Evolutionary conservation across 2,329 filamentous ascomycete species (phyloP).

Genomic region (Laburnicola sp.): DNA sequence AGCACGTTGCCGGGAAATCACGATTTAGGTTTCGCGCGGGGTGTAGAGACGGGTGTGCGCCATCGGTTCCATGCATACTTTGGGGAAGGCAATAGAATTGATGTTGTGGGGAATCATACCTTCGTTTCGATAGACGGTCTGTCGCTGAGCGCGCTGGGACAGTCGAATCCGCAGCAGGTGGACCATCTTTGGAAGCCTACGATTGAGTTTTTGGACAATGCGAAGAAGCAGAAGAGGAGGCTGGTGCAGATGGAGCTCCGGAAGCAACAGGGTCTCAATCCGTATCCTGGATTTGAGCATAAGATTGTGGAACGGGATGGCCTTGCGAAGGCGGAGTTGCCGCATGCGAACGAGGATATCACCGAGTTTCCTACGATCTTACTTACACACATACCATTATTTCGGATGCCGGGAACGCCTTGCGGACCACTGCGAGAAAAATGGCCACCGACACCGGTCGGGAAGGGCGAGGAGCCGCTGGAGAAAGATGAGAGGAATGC

Average conservation of each 20-base stretch:
- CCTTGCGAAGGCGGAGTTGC: slow-evolving; percentile 34
- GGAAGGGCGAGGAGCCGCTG: slow-evolving; percentile 60
- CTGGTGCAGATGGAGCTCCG: slow-evolving; percentile 70
- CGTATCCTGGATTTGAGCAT: slow-evolving; percentile 61
- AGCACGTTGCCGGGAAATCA: slow-evolving; percentile 91
- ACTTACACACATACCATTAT: slow-evolving; percentile 88
- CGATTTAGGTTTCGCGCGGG: slow-evolving; percentile 86
- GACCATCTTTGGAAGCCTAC: slow-evolving; percentile 73
- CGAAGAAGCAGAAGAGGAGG: slow-evolving; percentile 66
- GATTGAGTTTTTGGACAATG: slow-evolving; percentile 71
- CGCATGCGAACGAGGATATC: slow-evolving; percentile 47
- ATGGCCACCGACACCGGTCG: slow-evolving; percentile 70
- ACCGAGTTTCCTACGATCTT: slow-evolving; percentile 81
- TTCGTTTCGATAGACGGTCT: slow-evolving; percentile 90
- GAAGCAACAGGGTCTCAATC: slow-evolving; percentile 63
- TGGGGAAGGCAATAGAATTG: slow-evolving; percentile 86
- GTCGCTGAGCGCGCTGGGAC: slow-evolving; percentile 76
- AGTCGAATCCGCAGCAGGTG: slow-evolving; percentile 54
- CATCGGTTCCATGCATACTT: slow-evolving; percentile 86
- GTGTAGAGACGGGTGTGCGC: slow-evolving; percentile 78
- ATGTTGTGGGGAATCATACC: slow-evolving; percentile 91
- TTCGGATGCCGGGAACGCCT: slow-evolving; percentile 76
- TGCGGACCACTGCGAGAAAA: slow-evolving; percentile 86
- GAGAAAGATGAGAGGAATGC: slow-evolving; percentile 72
- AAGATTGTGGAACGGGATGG: slow-evolving; percentile 61